Evolutionary conservation across 2,329 filamentous ascomycete species (phyloP), one percentile per base, ranked within the genome.

Genomic region (Colletotrichum spaethianum): DNA sequence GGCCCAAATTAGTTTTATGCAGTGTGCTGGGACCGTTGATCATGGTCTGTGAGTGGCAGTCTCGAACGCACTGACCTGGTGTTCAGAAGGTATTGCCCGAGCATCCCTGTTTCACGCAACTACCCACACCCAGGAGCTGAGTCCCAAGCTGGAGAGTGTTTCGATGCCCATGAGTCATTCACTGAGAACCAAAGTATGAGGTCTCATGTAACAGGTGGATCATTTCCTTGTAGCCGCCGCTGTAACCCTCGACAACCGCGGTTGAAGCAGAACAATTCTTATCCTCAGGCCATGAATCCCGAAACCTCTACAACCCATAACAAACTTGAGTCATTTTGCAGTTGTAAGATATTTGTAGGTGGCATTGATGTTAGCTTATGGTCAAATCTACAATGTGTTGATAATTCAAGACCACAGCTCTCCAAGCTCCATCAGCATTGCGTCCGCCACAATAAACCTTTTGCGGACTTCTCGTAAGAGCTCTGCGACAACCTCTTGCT

Each of bases 401-500:
- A 7, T 36, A 12, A 9, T 52, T 28, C 7, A 26, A 44, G 44
- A 18, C 67, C 62, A 73, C 26, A 71, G 9, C 38, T 60, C 36
- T 12, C 4, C 33, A 3, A 71, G 56, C 28, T 73, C 62, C 11
- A 28, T 28, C 18, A 73, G 16, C 36, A 73, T 63, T 3, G 63
- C 57, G 28, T 73, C 63, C 8, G 67, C 67, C 7, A 67, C 71
- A 1, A 71, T 20, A 4, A 73, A 71, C 5, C 46, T 36, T 16
- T 46, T 38, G 12, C 52, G 50, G 16, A 73, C 40, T 0, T 56
- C 72, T 0, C 52, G 60, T 3, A 82, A 38, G 12, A 78, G 63
- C 4, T 44, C 59, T 4, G 74, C 20, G 3, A 81, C 75, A 16
- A 63, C 66, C 0, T 74, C 65, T 3, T 76, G 75, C 46, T 81